Evolutionary conservation across 2,329 filamentous ascomycete genomes (phyloP).

Genomic region (Aspergillus uvarum): DNA sequence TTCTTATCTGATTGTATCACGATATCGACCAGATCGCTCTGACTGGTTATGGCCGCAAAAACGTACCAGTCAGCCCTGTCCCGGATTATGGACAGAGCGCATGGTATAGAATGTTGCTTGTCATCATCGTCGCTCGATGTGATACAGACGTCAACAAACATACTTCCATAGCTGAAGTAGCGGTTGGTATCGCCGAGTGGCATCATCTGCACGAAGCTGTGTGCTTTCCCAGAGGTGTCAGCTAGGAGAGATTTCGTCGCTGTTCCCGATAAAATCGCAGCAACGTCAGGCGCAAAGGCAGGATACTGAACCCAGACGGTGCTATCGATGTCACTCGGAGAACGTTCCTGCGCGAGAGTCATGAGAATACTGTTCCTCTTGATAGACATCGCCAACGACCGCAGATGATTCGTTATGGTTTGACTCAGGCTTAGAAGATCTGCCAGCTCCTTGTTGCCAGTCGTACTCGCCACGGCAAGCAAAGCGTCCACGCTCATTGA

Average conservation of each 20-base stretch:
- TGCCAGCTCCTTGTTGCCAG: slow-evolving; percentile 46
- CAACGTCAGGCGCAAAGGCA: slow-evolving; percentile 67
- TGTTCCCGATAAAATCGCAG: slow-evolving; percentile 66
- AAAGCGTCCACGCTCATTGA: slow-evolving; percentile 41
- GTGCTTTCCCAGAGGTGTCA: slow-evolving; percentile 47
- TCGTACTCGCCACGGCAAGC: slow-evolving; percentile 42
- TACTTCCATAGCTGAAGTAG: slow-evolving; percentile 75
- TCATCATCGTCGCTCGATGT: slow-evolving; percentile 67
- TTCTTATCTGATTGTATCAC: slow-evolving; percentile 68
- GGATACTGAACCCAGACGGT: slow-evolving; percentile 81
- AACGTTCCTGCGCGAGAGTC: slow-evolving; percentile 59
- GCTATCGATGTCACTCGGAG: slow-evolving; percentile 77
- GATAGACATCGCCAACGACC: slow-evolving; percentile 78
- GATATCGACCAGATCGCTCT: slow-evolving; percentile 74
- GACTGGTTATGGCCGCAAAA: slow-evolving; percentile 73
- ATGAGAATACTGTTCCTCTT: slow-evolving; percentile 77
- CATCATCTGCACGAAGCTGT: slow-evolving; percentile 64
- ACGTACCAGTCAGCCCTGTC: slow-evolving; percentile 67
- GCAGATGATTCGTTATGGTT: slow-evolving; percentile 63
- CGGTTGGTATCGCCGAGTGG: slow-evolving; percentile 73
- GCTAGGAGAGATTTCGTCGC: slow-evolving; percentile 45
- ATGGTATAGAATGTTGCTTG: slow-evolving; percentile 69
- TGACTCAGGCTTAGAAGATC: slow-evolving; percentile 54
- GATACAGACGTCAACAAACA: slow-evolving; percentile 71
- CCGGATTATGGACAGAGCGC: slow-evolving; percentile 73